Evolutionary conservation across 371 early-diverging fungal species (phyloP).

Genomic region (Blakeslea trispora): DNA sequence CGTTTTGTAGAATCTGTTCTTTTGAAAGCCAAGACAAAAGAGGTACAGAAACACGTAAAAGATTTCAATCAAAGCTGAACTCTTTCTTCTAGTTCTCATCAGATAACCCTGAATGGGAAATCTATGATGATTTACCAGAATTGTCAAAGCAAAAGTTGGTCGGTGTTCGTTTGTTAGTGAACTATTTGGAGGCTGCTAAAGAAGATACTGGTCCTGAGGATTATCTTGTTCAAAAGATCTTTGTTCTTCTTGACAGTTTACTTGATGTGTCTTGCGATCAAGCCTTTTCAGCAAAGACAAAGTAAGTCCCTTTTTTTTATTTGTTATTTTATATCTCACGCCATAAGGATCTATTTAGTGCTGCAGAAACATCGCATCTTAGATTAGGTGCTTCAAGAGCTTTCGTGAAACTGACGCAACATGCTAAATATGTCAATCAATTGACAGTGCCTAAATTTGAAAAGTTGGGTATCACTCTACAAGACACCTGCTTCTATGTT

Average conservation of each 20-base stretch:
- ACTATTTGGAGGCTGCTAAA: conserved; percentile 30
- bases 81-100: conserved; percentile 9
- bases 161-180: conserved; percentile 35
- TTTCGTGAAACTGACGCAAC: conserved; percentile 67
- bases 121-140: conserved; percentile 32
- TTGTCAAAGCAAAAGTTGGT: conserved; percentile 36
- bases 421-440: conserved; percentile 51
- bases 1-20: conserved; percentile 64
- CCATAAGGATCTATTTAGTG: conserved; percentile 30
- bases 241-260: conserved; percentile 31
- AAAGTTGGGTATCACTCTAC: conserved; percentile 61
- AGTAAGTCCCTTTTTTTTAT: conserved; percentile 14
- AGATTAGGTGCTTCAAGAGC: conserved; percentile 70
- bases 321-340: not conserved
- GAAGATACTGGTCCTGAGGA: conserved; percentile 15
- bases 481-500: conserved; percentile 82
- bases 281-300: conserved; percentile 24
- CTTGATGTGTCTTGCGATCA: conserved; percentile 30
- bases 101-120: conserved; percentile 33
- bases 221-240: conserved; percentile 16
- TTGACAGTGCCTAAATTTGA: conserved; percentile 58
- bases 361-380: conserved; percentile 43
- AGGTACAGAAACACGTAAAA: conserved; percentile 6
- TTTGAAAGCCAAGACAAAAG: conserved; percentile 27
- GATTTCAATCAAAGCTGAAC: not conserved